Conservation (phyloP, 768 basidiomycete species). For the Serpula lacrymans region DNA sequence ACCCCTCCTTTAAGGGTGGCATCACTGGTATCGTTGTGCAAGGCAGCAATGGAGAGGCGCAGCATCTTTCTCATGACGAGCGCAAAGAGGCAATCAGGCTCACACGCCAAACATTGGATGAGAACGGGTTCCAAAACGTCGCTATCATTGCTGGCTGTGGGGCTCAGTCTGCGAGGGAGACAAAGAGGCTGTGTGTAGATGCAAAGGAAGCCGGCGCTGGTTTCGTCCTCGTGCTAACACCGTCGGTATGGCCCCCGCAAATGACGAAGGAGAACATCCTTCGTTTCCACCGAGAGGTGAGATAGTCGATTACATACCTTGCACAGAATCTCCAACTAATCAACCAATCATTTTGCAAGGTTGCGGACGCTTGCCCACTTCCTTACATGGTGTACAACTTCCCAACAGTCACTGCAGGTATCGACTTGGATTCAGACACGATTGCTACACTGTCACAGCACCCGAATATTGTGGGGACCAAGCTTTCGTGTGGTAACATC, state of each 20-base stretch:
- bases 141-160: slow-evolving; percentile 83
- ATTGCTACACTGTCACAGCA: slow-evolving; percentile 67
- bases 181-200: slow-evolving; percentile 63
- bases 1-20: slow-evolving; percentile 47
- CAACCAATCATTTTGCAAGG: slow-evolving; percentile 34
- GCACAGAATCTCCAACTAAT: background rate
- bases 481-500: slow-evolving; percentile 81
- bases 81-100: slow-evolving; percentile 58
- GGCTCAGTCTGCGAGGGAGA: slow-evolving; percentile 75
- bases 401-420: slow-evolving; percentile 74
- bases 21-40: slow-evolving; percentile 72
- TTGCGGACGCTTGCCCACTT: slow-evolving; percentile 65
- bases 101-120: slow-evolving; percentile 69
- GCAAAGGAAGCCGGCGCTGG: slow-evolving; percentile 82
- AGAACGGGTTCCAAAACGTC: slow-evolving; percentile 63
- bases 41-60: slow-evolving; percentile 75
- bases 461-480: slow-evolving; percentile 83
- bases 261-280: slow-evolving; percentile 64
- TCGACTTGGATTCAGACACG: slow-evolving; percentile 81
- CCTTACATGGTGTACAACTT: slow-evolving; percentile 86
- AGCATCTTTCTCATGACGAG: slow-evolving; percentile 71
- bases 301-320: slow-evolving; percentile 5
- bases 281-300: slow-evolving; percentile 62
- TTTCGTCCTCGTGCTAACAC: slow-evolving; percentile 73
- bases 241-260: slow-evolving; percentile 63